These are phyloP conservation scores for Salix udensis DNA, from an alignment of 345 rosid genomes.

Conservation along the genomic window DNA sequence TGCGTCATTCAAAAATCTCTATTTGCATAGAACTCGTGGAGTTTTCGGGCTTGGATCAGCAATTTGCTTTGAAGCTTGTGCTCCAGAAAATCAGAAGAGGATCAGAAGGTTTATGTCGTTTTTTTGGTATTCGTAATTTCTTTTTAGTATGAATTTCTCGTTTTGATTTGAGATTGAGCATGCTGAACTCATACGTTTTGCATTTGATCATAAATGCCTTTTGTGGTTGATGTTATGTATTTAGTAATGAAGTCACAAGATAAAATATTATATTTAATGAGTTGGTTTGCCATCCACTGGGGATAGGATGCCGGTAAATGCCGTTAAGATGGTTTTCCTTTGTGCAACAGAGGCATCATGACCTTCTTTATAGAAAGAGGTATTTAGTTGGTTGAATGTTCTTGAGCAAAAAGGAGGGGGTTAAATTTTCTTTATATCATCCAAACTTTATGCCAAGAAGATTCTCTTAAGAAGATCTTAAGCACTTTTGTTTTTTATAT, in stretches of 20 bases:
- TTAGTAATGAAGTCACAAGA: neutral
- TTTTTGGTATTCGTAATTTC: neutral
- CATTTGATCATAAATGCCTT: neutral
- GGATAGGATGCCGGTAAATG: neutral
- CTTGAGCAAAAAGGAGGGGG: neutral
- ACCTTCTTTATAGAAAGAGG: neutral
- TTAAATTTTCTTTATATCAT: neutral
- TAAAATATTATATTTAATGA: neutral
- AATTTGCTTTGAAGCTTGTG: slow-evolving; percentile 44
- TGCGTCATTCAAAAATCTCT: slow-evolving; percentile 49
- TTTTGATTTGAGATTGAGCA: neutral
- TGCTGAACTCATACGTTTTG: neutral
- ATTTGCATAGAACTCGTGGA: slow-evolving; percentile 55
- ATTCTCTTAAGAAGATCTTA: neutral
- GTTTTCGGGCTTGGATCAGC: slow-evolving; percentile 80
- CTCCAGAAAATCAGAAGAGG: slow-evolving; percentile 19
- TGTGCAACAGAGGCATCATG: neutral
- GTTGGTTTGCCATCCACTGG: neutral
- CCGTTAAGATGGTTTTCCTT: neutral
- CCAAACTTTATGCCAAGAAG: neutral
- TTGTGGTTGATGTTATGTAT: neutral
- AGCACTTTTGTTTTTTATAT: neutral
- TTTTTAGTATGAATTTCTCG: neutral
- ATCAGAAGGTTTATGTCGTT: slow-evolving; percentile 46
- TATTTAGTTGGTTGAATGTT: neutral